These are phyloP conservation scores for Quercus berberidifolia DNA, from an alignment of 306 rosid species.

Conservation along the genomic window DNA sequence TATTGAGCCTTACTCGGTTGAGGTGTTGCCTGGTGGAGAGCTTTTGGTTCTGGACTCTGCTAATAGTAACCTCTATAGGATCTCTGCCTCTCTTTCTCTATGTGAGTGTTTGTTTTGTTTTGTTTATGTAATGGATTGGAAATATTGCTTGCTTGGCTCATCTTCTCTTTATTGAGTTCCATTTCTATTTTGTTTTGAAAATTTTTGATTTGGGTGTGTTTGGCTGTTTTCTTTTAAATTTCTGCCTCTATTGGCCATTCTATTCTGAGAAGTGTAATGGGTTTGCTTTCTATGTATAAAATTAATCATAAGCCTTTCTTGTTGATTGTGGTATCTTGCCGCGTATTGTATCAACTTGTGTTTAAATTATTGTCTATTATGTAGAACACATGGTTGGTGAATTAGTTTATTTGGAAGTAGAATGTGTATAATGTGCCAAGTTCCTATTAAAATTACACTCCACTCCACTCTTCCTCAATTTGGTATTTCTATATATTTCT, in stretches of 20 bases:
- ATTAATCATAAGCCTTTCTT: neutral
- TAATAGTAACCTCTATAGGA: conserved; percentile 72
- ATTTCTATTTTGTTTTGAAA: neutral
- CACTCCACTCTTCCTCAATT: neutral
- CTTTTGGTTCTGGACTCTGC: conserved; percentile 87
- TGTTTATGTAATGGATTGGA: conserved; percentile 11
- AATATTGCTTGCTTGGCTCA: conserved; percentile 2
- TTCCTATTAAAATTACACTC: too few species aligned
- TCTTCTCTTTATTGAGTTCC: conserved; percentile 10
- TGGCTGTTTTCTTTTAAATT: neutral
- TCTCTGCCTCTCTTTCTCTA: conserved; percentile 78
- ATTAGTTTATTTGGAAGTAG: conserved; percentile 7
- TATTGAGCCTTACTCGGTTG: conserved; percentile 84
- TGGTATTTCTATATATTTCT: neutral
- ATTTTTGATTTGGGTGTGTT: neutral
- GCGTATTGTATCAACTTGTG: neutral
- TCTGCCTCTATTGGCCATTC: neutral
- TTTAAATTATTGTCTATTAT: conserved; percentile 4
- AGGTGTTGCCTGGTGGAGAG: conserved; percentile 75
- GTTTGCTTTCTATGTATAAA: neutral
- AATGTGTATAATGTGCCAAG: neutral
- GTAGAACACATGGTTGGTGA: conserved; percentile 9
- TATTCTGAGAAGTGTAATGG: neutral
- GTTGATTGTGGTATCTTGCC: conserved; percentile 6
- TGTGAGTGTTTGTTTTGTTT: conserved; percentile 48